These are phyloP conservation scores for Erodium texanum DNA, from an alignment of 441 rosid species.

Conservation along the genomic window DNA sequence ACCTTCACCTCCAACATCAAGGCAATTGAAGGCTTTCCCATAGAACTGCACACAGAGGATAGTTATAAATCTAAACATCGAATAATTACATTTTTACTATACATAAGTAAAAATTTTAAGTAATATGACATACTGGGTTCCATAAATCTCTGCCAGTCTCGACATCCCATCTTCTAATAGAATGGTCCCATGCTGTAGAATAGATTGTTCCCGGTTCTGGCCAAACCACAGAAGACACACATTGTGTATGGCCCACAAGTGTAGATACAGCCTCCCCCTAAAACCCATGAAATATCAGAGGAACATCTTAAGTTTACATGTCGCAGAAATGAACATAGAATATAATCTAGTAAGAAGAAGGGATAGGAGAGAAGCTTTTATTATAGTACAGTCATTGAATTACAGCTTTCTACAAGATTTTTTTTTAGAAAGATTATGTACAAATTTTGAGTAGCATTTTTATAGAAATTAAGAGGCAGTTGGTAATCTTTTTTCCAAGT, in stretches of 20 bases:
- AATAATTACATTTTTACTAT: background rate
- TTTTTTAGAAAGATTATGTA: background rate
- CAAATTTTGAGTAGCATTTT: background rate
- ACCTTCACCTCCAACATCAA: constrained; percentile 60
- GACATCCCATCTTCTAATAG: constrained; percentile 79
- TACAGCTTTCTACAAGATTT: background rate
- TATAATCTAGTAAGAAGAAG: background rate
- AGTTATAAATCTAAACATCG: background rate
- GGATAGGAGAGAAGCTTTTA: background rate
- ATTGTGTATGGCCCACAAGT: constrained; percentile 80
- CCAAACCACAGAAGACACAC: constrained; percentile 78
- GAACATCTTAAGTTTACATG: constrained; percentile 3
- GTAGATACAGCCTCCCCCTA: constrained; percentile 75
- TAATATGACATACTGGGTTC: constrained; percentile 46
- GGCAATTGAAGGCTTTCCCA: constrained; percentile 72
- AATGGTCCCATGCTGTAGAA: constrained; percentile 96
- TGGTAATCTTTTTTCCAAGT: background rate
- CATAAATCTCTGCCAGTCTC: constrained; percentile 68
- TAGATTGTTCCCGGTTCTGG: constrained; percentile 58
- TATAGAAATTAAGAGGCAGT: background rate
- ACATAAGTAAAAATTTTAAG: too few relatives aligned
- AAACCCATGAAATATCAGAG: constrained; percentile 14
- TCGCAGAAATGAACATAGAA: background rate
- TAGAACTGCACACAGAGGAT: constrained; percentile 41
- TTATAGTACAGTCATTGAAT: background rate